phyloP scores from a whole-genome alignment of 129 eudicot genomes.

The Ambrosia trifida region DNA sequence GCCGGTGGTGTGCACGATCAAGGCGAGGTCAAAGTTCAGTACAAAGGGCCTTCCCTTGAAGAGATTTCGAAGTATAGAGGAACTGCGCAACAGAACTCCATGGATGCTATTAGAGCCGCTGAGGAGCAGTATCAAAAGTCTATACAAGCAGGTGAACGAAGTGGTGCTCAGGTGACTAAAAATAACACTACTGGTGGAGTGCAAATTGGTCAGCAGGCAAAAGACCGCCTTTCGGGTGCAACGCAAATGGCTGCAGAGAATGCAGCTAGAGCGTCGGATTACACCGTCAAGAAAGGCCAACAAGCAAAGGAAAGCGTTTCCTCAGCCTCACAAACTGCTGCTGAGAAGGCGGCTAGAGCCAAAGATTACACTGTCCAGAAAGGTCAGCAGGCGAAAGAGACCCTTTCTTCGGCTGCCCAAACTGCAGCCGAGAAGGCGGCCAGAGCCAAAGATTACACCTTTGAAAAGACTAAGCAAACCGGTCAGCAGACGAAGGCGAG shows the following conservation, averaged over 20 bases:
- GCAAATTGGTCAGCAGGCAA: constrained; percentile 14
- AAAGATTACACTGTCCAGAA: not conserved
- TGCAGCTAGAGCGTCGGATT: constrained; percentile 3
- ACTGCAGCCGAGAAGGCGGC: constrained; percentile 28
- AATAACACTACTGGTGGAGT: too few species aligned
- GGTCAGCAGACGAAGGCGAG: constrained; percentile 25
- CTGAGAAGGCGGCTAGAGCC: constrained; percentile 24
- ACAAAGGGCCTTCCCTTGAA: constrained; percentile 41
- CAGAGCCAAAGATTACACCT: not conserved
- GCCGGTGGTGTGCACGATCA: constrained; percentile 13
- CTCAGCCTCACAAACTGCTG: constrained; percentile 1
- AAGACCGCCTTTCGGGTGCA: constrained; percentile 17
- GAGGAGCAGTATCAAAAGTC: constrained; percentile 49
- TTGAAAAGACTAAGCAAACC: not conserved
- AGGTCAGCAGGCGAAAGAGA: constrained; percentile 9
- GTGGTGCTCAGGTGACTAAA: constrained; percentile 17
- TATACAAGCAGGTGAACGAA: not conserved
- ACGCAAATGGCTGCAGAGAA: constrained; percentile 27
- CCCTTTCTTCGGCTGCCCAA: constrained; percentile 5
- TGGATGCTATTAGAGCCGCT: constrained; percentile 57
- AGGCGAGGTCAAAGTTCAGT: not conserved
- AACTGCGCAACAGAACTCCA: constrained; percentile 64
- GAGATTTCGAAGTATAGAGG: constrained; percentile 46
- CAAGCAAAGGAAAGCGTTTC: constrained; percentile 25
- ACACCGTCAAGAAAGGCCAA: not conserved